These are phyloP conservation scores for Fraxinus quadrangulata DNA, from an alignment of 257 asterid genomes.

Conservation along the genomic window DNA sequence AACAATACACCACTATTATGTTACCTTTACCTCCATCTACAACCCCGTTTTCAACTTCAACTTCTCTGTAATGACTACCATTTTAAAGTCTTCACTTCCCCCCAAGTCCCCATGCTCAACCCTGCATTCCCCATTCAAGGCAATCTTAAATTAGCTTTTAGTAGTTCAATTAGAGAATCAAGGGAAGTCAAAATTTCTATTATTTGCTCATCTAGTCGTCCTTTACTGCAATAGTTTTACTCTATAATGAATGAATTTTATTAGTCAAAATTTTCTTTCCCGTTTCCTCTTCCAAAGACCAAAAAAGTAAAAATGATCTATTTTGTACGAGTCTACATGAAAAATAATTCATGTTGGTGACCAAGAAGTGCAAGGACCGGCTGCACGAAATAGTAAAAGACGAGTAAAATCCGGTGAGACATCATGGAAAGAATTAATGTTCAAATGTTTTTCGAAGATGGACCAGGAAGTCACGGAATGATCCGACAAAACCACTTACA, in stretches of 20 bases:
- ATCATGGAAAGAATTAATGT: slow-evolving; percentile 63
- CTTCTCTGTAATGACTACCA: too few species aligned
- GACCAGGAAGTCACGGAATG: slow-evolving; percentile 64
- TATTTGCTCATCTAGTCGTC: neutral
- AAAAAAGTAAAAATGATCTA: too few species aligned
- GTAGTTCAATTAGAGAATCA: neutral
- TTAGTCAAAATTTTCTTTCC: neutral
- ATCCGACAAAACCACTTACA: slow-evolving; percentile 32
- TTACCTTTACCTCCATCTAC: too few species aligned
- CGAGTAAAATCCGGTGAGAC: slow-evolving; percentile 43
- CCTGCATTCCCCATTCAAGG: too few species aligned
- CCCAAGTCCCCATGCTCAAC: too few species aligned
- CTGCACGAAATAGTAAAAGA: slow-evolving; percentile 82
- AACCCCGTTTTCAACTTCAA: too few species aligned
- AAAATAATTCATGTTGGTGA: slow-evolving; percentile 53
- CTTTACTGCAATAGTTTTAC: neutral
- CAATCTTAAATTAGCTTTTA: neutral
- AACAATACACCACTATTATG: too few species aligned
- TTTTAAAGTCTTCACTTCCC: too few species aligned
- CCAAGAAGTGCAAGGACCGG: slow-evolving; percentile 73
- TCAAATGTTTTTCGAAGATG: slow-evolving; percentile 62
- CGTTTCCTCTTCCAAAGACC: neutral
- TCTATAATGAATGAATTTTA: neutral
- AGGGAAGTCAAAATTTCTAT: neutral
- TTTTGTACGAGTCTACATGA: neutral